These are phyloP conservation scores for Botrytis fragariae DNA, from an alignment of 2,329 filamentous ascomycete genomes.

Conservation along the genomic window DNA sequence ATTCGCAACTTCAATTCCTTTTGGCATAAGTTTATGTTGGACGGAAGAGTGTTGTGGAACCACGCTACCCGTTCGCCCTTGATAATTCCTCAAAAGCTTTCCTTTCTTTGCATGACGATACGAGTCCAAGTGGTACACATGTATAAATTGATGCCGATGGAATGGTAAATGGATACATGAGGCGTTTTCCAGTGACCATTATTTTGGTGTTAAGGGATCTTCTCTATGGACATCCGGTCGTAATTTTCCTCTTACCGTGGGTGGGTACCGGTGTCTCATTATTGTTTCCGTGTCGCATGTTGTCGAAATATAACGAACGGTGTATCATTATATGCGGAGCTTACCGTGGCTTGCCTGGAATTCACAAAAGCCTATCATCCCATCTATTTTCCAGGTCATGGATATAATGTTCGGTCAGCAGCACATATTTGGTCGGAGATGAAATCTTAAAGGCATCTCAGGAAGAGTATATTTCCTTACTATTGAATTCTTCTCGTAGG, in stretches of 20 bases:
- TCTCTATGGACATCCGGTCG: background rate
- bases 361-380: background rate
- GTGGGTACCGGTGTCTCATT: slow-evolving; percentile 8
- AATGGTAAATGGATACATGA: slow-evolving; percentile 12
- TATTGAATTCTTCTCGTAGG: background rate
- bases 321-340: background rate
- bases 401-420: slow-evolving; percentile 9
- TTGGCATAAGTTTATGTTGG: slow-evolving; percentile 4
- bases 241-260: background rate
- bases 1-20: background rate
- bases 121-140: slow-evolving; percentile 4
- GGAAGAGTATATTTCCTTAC: background rate
- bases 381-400: background rate
- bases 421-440: background rate
- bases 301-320: slow-evolving; percentile 9
- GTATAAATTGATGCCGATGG: slow-evolving; percentile 10
- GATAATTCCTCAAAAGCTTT: background rate
- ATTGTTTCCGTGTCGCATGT: slow-evolving; percentile 10
- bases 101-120: slow-evolving; percentile 12
- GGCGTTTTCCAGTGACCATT: slow-evolving; percentile 4
- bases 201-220: background rate
- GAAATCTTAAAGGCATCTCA: background rate
- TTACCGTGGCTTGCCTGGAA: slow-evolving; percentile 1
- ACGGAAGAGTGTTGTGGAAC: background rate
- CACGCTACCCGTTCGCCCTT: background rate